A percentile compares a stretch with the other conserved stretches of the same genome.
phyloP scores from a whole-genome alignment of 805 yeast species.

The Candida palmyrensis region DNA sequence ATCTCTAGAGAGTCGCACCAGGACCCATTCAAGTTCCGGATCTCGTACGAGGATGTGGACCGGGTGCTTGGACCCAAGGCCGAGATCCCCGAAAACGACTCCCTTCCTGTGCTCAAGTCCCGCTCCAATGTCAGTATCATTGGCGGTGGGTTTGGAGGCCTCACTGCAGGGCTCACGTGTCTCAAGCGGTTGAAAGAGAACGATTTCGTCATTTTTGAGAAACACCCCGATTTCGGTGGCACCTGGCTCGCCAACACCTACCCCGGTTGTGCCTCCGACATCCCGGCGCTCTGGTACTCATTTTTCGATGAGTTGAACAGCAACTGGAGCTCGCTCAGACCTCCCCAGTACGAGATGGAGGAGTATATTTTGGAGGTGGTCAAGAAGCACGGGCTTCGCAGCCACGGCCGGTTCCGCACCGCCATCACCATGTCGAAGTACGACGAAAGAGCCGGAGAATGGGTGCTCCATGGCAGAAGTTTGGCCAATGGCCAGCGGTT shows the following conservation, averaged over 20 bases:
- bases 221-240: slow-evolving; percentile 36
- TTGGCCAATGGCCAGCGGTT: slow-evolving; percentile 24
- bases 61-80: slow-evolving; percentile 19
- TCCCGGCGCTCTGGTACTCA: slow-evolving; percentile 39
- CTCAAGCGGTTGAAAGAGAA: slow-evolving; percentile 20
- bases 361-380: slow-evolving; percentile 33
- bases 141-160: slow-evolving; percentile 39
- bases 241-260: slow-evolving; percentile 43
- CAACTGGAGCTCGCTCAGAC: slow-evolving; percentile 34
- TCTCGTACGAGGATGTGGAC: slow-evolving; percentile 21
- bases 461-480: slow-evolving; percentile 25
- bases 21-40: slow-evolving; percentile 26
- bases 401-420: slow-evolving; percentile 18
- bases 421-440: slow-evolving; percentile 16
- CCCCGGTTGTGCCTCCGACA: slow-evolving; percentile 42
- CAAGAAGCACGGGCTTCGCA: slow-evolving; percentile 19
- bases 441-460: slow-evolving; percentile 18
- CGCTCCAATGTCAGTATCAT: slow-evolving; percentile 29
- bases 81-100: slow-evolving; percentile 9
- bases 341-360: slow-evolving; percentile 39
- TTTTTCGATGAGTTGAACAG: slow-evolving; percentile 26
- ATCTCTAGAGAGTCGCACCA: slow-evolving; percentile 25
- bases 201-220: slow-evolving; percentile 33
- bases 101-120: slow-evolving; percentile 17
- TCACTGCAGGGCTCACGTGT: slow-evolving; percentile 25